These are phyloP conservation scores for Bryoglossum gracile DNA, from an alignment of 495 filamentous ascomycete genomes.

Conservation along the genomic window DNA sequence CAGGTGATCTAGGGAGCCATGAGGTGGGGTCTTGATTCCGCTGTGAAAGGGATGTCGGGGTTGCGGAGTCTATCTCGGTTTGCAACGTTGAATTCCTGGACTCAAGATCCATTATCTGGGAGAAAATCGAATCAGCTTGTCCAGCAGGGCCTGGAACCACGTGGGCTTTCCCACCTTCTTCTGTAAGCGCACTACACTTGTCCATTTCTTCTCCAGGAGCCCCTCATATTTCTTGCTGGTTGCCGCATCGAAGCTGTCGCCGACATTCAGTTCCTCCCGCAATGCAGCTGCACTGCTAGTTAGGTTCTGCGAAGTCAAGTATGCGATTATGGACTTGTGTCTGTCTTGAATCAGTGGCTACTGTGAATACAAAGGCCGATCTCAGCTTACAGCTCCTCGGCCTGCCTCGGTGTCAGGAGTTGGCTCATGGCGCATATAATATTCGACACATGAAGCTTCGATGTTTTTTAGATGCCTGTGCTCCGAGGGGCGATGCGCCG, in stretches of 20 bases:
- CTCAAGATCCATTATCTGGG: conserved; percentile 91
- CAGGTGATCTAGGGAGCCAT: conserved; percentile 78
- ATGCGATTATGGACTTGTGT: conserved; percentile 87
- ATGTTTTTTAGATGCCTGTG: not conserved
- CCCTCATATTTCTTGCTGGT: conserved; percentile 86
- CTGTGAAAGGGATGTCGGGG: conserved; percentile 72
- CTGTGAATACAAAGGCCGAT: not conserved
- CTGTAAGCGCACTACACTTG: conserved; percentile 80
- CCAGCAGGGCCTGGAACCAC: conserved; percentile 2
- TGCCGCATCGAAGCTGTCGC: conserved; percentile 62
- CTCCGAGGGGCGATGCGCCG: conserved; percentile 13
- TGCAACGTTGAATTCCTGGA: conserved; percentile 62
- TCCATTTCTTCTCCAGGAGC: conserved; percentile 94
- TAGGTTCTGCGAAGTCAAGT: conserved; percentile 68
- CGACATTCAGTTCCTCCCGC: conserved; percentile 55
- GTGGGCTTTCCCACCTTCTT: conserved; percentile 60
- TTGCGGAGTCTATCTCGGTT: conserved; percentile 73
- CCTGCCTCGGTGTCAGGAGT: conserved; percentile 71
- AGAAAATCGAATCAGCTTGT: conserved; percentile 8
- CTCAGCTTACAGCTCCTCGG: conserved; percentile 78
- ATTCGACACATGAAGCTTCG: conserved; percentile 20
- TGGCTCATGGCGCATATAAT: conserved; percentile 54
- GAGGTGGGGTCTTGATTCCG: conserved; percentile 76
- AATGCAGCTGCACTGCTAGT: conserved; percentile 59
- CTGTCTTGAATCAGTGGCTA: conserved; percentile 36